Percentiles rank a stretch among this genome's conserved stretches.
Evolutionary conservation across 306 rosid species (phyloP).

Genomic region (Senna siamea): DNA sequence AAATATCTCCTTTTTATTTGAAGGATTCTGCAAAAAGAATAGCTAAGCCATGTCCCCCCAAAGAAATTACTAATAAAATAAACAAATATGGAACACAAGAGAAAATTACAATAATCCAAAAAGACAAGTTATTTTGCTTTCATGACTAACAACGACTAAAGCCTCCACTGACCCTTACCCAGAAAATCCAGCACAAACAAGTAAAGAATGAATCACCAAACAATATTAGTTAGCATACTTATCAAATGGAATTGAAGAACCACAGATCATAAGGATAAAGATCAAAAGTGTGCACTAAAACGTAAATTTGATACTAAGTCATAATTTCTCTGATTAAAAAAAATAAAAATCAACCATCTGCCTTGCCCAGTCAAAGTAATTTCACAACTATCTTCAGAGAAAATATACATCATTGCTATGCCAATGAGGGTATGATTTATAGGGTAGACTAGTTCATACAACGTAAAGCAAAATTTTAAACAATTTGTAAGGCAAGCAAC

Average conservation of each 20-base stretch:
- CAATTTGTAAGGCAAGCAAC: background rate
- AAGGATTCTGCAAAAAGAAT: conserved; percentile 62
- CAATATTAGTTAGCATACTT: background rate
- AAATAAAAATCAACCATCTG: too few species aligned
- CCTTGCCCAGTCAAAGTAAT: background rate
- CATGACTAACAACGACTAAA: background rate
- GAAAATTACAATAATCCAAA: conserved; percentile 13
- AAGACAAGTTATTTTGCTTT: background rate
- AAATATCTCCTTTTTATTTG: conserved; percentile 60
- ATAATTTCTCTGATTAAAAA: conserved; percentile 2
- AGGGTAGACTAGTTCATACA: background rate
- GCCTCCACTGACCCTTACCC: background rate
- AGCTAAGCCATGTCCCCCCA: conserved; percentile 28
- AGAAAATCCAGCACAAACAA: background rate
- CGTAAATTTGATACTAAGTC: background rate
- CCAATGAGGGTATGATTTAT: background rate
- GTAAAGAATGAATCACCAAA: conserved; percentile 6
- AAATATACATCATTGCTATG: background rate
- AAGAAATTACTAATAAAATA: background rate
- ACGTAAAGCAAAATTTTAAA: background rate
- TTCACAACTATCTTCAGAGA: background rate
- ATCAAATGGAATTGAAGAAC: conserved; percentile 10
- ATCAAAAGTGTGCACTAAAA: background rate
- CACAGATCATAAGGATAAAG: background rate
- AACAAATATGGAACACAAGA: background rate